These are phyloP conservation scores for Glutinoglossum americanum DNA, from an alignment of 495 filamentous ascomycete genomes.

Conservation along the genomic window DNA sequence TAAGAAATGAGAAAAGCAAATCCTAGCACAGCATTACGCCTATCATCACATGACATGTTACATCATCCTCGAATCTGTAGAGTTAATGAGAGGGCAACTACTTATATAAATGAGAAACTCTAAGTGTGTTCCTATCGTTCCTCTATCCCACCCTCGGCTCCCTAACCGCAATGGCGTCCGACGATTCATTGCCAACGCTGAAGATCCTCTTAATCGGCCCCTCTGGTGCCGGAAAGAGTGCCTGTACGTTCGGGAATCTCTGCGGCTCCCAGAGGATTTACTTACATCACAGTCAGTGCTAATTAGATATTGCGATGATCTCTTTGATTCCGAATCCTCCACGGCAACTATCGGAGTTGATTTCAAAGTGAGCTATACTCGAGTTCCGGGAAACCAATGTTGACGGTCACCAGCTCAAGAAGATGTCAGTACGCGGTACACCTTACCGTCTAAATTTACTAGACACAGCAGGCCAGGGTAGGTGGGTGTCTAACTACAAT, in stretches of 20 bases:
- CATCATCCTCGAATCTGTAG: background rate
- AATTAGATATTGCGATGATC: slow-evolving; percentile 34
- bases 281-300: slow-evolving; percentile 12
- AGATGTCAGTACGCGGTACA: slow-evolving; percentile 28
- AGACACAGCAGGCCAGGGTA: slow-evolving; percentile 28
- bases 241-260: slow-evolving; percentile 18
- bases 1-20: background rate
- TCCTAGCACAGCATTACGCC: background rate
- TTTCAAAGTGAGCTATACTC: slow-evolving; percentile 25
- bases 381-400: background rate
- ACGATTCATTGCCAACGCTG: slow-evolving; percentile 26
- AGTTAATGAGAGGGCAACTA: background rate
- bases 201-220: slow-evolving; percentile 32
- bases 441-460: slow-evolving; percentile 34
- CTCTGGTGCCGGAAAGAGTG: slow-evolving; percentile 31
- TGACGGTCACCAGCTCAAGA: slow-evolving; percentile 13
- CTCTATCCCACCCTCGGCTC: background rate
- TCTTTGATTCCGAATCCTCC: slow-evolving; percentile 34
- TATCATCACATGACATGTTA: background rate
- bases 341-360: slow-evolving; percentile 40
- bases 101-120: background rate
- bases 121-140: background rate
- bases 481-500: background rate
- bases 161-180: slow-evolving; percentile 17
- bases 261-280: background rate